Percentiles rank a stretch among this genome's conserved stretches.
Conservation (phyloP, 2,329 filamentous ascomycete genomes). For the Cytospora mali region DNA sequence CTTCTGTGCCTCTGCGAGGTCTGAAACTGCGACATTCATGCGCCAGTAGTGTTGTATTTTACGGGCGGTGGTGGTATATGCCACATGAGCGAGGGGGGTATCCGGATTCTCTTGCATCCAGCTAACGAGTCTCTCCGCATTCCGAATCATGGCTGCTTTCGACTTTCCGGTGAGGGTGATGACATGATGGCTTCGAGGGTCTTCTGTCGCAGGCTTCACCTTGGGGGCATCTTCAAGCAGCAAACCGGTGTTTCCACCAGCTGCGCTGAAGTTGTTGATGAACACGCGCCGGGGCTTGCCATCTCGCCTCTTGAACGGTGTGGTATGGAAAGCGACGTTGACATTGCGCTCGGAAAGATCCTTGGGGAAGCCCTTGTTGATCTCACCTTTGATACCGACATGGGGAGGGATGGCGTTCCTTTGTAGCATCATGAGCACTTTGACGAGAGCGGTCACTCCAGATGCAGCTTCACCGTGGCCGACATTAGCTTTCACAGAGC, state of each 20-base stretch:
- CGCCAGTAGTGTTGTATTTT: conserved; percentile 63
- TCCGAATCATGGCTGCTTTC: conserved; percentile 58
- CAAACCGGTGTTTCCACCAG: conserved; percentile 71
- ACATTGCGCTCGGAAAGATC: conserved; percentile 61
- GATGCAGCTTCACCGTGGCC: conserved; percentile 66
- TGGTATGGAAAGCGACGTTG: conserved; percentile 58
- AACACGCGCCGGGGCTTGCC: conserved; percentile 52
- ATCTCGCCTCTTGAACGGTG: conserved; percentile 52
- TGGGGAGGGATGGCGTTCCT: conserved; percentile 67
- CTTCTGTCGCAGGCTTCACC: conserved; percentile 38
- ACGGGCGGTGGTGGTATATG: conserved; percentile 70
- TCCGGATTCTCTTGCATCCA: conserved; percentile 57
- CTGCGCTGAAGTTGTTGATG: conserved; percentile 72
- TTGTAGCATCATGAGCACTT: conserved; percentile 67
- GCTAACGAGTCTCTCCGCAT: conserved; percentile 56
- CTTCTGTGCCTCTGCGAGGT: conserved; percentile 45
- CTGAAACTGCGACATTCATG: conserved; percentile 49
- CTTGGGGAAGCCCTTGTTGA: conserved; percentile 62
- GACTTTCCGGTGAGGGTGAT: conserved; percentile 61
- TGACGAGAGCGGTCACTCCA: conserved; percentile 63
- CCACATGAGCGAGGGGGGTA: conserved; percentile 57
- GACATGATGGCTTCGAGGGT: conserved; percentile 60
- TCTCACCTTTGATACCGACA: conserved; percentile 65
- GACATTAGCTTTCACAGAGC: conserved; percentile 66
- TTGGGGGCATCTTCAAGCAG: conserved; percentile 64